Evolutionary conservation across 2,329 filamentous ascomycete species (phyloP), one percentile per base, ranked within the genome.

Genomic region (Aureobasidium pullulans): DNA sequence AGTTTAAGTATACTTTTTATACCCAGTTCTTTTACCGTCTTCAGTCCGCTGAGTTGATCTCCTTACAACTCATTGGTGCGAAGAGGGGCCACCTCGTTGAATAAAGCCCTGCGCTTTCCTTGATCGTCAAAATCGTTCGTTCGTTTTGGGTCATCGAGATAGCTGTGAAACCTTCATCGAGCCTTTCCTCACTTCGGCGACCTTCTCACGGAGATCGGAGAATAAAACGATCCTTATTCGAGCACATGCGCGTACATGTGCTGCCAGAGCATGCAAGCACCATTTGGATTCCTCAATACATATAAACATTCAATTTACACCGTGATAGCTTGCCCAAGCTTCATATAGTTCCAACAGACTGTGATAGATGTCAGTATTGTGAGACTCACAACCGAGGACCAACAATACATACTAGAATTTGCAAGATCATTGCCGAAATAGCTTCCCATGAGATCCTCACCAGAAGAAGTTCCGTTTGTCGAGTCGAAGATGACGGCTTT

Each of bases 391-490:
- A 42, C 34, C 4, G 9, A 31, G 28, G 6, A 11, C n/a, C 42
- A 42, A 15, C 6, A 28, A 34, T 16, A 60, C 57, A 19, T 42
- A 54, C 49, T 60, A 9, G 57, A 46, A 23, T 50, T 43, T 3
- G 31, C 87, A 59, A 91, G 73, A 67, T 90, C 87, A 54, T 87
- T 77, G 16, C 83, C 80, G 70, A 91, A 90, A 68, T 86, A 86
- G 5, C 73, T 71, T 64, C 82, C 70, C 77, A 84, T 79, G 11
- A 87, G 76, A 52, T 89, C 83, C 62, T 83, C 81, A 0, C 87
- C 86, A 43, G 76, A 79, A 29, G 76, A 76, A 44, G 83, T 82
- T 0, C 85, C 86, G 1, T 73, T 76, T 0, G 77, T 77, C 0
- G 81, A 79, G 46, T 79, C 80, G 65, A 84, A 89, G 1, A 82